Evolutionary conservation across 2,329 filamentous ascomycete species (phyloP), one percentile per base, ranked within the genome.

Genomic region (Ceratocystis eucalypticola): DNA sequence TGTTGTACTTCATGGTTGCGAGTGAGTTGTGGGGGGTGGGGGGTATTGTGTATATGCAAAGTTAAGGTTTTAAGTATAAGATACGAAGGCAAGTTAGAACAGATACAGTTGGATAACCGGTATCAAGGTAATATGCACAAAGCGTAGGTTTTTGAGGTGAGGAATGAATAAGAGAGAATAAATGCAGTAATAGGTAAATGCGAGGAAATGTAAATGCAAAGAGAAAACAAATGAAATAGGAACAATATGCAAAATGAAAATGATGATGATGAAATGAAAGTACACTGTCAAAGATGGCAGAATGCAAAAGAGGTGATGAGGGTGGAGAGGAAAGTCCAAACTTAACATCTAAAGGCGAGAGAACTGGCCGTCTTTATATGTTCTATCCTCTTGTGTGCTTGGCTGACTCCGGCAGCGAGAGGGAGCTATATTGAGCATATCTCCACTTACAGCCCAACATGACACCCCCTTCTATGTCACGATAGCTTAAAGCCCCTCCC

Each of bases 1-100:
- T 61, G 44, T 20, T 20, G 66, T 68, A 68, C 61, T 68, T 68
- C 66, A 68, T 68, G 41, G 22, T 50, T 50, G 62, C 10, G 28
- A 33, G 22, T 20, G 62, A 53, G 17, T 4, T n/a, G 22, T n/a
- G 50, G 8, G 25, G 53, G 6, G 5, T 10, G 1, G 10, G 12
- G 50, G 20, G n/a, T 25, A 5, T 44, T 25, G 20, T 50, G 28
- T n/a, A 45, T 25, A 10, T 45, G 22, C 10, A 33, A 30, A 28
- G 12, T 25, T 33, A 45, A 20, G 20, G 10, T 8, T 25, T 28
- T 7, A 25, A 22, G 30, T 25, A 45, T 7, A 25, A 22, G 30
- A 63, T 46, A 44, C 15, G 45, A 28, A 46, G 22, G 41, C 15
- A 10, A 22, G n/a, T 20, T 10, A 20, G n/a, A 50, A 50, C 22